Percentiles rank a stretch among this genome's conserved stretches.
These are phyloP conservation scores for Trichomonas vaginalis DNA, from an alignment of 208 protist species.

Conservation along the genomic window DNA sequence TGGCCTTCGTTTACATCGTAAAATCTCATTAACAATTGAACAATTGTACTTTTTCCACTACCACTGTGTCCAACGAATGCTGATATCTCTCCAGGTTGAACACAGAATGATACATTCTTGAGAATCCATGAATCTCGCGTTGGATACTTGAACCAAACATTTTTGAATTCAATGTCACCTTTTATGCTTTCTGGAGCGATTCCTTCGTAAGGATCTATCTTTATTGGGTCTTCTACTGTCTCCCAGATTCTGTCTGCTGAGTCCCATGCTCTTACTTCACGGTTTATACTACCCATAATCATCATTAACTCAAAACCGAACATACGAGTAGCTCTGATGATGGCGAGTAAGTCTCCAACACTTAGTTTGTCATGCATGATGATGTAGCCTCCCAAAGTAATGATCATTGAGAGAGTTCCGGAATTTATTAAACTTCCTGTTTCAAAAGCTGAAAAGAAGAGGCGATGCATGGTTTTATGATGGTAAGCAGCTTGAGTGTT, in stretches of 20 bases:
- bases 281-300: neutral
- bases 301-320: neutral
- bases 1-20: neutral
- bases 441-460: neutral
- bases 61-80: neutral
- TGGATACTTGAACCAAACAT: constrained; percentile 11
- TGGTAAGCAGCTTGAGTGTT: neutral
- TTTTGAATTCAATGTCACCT: neutral
- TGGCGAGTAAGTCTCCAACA: neutral
- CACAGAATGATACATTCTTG: neutral
- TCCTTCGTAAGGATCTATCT: neutral
- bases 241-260: neutral
- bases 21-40: neutral
- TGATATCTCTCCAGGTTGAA: neutral
- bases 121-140: neutral
- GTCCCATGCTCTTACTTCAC: neutral
- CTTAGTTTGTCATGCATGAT: neutral
- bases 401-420: neutral
- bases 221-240: neutral
- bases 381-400: neutral
- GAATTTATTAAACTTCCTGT: neutral
- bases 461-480: neutral
- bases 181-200: neutral
- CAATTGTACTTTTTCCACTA: neutral
- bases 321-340: neutral